Percentiles rank a stretch among this genome's conserved stretches.
phyloP scores from a whole-genome alignment of 768 basidiomycete species.

The Psilocybe subaeruginosa region DNA sequence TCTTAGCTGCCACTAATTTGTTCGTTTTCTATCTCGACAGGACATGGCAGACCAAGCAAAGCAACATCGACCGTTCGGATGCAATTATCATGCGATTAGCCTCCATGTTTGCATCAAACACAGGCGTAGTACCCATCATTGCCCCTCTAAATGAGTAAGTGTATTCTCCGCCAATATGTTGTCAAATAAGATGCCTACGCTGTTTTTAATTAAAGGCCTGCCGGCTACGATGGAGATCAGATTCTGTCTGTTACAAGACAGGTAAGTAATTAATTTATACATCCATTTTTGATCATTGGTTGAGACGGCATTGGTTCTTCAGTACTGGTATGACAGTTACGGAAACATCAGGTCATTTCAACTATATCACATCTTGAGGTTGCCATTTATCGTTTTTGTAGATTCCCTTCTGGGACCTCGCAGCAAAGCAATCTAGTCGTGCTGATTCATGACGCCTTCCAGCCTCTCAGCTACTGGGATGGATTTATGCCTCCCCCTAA shows the following conservation, averaged over 20 bases:
- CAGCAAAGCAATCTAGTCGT: constrained; percentile 67
- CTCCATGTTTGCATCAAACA: constrained; percentile 55
- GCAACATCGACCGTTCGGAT: constrained; percentile 70
- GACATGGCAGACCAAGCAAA: constrained; percentile 67
- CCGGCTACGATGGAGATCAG: constrained; percentile 60
- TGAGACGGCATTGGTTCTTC: constrained; percentile 11
- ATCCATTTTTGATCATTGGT: neutral
- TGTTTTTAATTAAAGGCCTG: constrained; percentile 51
- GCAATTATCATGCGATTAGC: constrained; percentile 66
- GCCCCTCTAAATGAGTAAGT: constrained; percentile 80
- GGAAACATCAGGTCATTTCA: constrained; percentile 63
- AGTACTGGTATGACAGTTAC: constrained; percentile 80
- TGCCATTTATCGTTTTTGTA: neutral
- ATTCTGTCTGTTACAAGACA: constrained; percentile 53
- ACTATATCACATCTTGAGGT: neutral
- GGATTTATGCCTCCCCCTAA: constrained; percentile 58
- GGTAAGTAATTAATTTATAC: constrained; percentile 25
- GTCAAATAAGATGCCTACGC: neutral
- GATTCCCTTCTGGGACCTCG: constrained; percentile 17
- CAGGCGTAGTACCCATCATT: constrained; percentile 64
- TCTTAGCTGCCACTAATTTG: neutral
- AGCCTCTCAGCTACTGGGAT: constrained; percentile 69
- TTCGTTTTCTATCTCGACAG: constrained; percentile 26
- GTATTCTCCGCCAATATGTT: neutral
- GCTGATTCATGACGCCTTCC: constrained; percentile 81